phyloP scores from a whole-genome alignment of 83 land plant species.

The Diphasiastrum complanatum region DNA sequence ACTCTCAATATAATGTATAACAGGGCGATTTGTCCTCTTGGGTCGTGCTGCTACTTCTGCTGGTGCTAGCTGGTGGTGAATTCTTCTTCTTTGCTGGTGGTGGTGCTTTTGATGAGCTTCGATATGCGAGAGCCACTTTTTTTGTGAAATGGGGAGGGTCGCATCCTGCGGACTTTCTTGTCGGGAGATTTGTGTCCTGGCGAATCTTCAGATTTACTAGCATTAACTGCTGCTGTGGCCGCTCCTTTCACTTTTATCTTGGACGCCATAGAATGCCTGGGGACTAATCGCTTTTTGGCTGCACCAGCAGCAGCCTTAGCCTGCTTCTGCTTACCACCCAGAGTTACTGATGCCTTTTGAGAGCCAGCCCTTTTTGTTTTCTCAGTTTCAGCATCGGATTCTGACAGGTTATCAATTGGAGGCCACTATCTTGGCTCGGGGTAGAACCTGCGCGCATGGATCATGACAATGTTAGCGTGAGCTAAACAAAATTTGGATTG shows the following conservation, averaged over 20 bases:
- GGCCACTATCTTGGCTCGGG: too few species aligned
- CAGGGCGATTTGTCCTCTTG: slow-evolving; percentile 36
- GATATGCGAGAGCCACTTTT: slow-evolving; percentile 63
- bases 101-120: slow-evolving; percentile 14
- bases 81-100: slow-evolving; percentile 12
- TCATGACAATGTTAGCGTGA: too few species aligned
- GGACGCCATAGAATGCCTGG: slow-evolving; percentile 30
- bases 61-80: slow-evolving; percentile 4
- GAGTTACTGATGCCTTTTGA: slow-evolving; percentile 24
- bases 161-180: slow-evolving; percentile 85
- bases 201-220: slow-evolving; percentile 17
- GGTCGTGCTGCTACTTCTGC: slow-evolving; percentile 38
- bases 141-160: slow-evolving; percentile 89
- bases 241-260: slow-evolving; percentile 29
- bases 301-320: slow-evolving; percentile 19
- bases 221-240: neutral
- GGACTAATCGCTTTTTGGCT: slow-evolving; percentile 14
- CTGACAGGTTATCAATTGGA: too few species aligned
- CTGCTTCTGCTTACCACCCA: slow-evolving; percentile 17
- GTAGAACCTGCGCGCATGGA: too few species aligned
- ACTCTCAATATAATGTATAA: slow-evolving; percentile 42
- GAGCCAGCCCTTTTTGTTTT: slow-evolving; percentile 27
- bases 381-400: slow-evolving; percentile 20
- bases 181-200: slow-evolving; percentile 45
- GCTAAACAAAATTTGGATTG: too few species aligned